phyloP scores from a whole-genome alignment of 2,329 filamentous ascomycete genomes.

The Neocatenulostroma microsporum region DNA sequence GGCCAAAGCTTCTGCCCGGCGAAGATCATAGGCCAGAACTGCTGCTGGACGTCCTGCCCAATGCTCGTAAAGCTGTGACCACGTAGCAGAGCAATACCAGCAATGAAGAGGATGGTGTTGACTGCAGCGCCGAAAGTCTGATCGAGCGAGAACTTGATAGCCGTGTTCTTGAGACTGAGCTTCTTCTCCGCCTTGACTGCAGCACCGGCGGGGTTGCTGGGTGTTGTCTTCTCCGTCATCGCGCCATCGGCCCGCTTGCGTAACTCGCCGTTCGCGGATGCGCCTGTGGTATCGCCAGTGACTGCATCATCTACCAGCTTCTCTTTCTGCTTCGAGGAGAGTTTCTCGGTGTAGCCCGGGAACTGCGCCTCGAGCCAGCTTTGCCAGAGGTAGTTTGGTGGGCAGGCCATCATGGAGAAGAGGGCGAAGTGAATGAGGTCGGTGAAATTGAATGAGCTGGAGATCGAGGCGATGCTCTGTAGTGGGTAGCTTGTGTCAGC shows the following conservation, averaged over 20 bases:
- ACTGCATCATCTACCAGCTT: conserved; percentile 27
- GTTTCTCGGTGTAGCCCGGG: conserved; percentile 51
- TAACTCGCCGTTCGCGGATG: background rate
- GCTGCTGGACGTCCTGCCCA: conserved; percentile 13
- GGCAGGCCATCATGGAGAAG: conserved; percentile 64
- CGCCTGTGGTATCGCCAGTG: conserved; percentile 17
- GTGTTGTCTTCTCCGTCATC: conserved; percentile 22
- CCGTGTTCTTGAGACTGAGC: conserved; percentile 54
- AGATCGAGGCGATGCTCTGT: no score
- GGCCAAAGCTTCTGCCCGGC: conserved; percentile 72
- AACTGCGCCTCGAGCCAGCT: conserved; percentile 66
- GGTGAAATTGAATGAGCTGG: conserved; percentile 50
- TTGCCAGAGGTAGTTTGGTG: conserved; percentile 85
- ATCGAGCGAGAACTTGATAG: conserved; percentile 60
- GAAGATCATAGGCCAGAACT: conserved; percentile 46
- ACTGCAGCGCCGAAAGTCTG: conserved; percentile 58
- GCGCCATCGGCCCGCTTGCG: conserved; percentile 7
- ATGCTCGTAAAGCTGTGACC: conserved; percentile 17
- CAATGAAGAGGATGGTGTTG: conserved; percentile 59
- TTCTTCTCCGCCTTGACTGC: conserved; percentile 8
- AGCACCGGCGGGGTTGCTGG: background rate
- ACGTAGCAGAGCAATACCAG: conserved; percentile 52
- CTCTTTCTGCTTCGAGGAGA: conserved; percentile 24
- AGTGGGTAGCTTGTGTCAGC: no score
- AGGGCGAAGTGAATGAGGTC: conserved; percentile 69